Base-by-base conservation (phyloP, 495 filamentous ascomycete genomes). In the Thermothielavioides terrestris region DNA sequence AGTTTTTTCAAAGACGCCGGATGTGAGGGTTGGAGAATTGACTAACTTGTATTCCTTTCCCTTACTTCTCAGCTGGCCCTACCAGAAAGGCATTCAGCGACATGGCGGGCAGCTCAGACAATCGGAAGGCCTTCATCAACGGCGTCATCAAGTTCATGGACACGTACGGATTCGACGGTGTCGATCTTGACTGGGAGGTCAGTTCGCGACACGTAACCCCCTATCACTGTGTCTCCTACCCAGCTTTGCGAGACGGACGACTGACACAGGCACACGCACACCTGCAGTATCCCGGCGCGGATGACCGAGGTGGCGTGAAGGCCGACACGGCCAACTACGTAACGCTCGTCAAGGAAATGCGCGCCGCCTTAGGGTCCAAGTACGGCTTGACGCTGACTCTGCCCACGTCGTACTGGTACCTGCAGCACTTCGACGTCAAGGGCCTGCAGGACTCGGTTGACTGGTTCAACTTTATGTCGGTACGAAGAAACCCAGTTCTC, bases 101-200 rank as follows among this genome's bases (percentile, higher is more conserved):
- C 11, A 51, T 65, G 5, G 59, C 60, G 6, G 46, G 46, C 9
- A 48, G 48, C 28, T 18, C 35, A 0, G 54, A 28, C 4, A 62
- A 59, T 30, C 46, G 55, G 2, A 18, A 55, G 10, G 32, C 28
- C 0, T 67, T 68, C 47, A 30, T 65, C 22, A 40, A 50, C 4
- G 43, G 39, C 1, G 10, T 59, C 2, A 22, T 57, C 7, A 11
- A 17, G 3, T 55, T 49, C 27, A 25, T 62, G 40, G 14, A 5
- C 15, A 32, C 38, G 7, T 46, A 62, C 42, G 57, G 42, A 14
- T 59, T 54, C 26, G 56, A 53, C 43, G 81, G 80, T 1, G 58
- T 80, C 1, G 78, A 83, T 52, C 38, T 82, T 11, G 79, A 81
- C 54, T 82, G 78, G 61, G 58, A 78, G 28, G n/a, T n/a, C n/a